phyloP scores from a whole-genome alignment of 1,139 yeast species.

The Nakaseomyces bracarensis region DNA sequence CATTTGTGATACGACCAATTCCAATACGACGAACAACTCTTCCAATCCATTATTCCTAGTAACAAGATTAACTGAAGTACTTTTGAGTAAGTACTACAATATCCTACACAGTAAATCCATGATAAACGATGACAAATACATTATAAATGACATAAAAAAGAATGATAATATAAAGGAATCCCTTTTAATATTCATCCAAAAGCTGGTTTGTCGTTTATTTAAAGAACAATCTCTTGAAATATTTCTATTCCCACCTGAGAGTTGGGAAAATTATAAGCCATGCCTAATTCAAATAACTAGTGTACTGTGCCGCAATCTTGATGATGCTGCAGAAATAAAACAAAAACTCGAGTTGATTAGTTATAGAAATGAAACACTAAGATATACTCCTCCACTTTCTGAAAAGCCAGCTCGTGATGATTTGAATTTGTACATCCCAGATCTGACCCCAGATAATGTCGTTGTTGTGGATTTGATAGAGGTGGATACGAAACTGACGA shows the following conservation, averaged over 20 bases:
- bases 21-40: conserved; percentile 1
- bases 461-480: conserved; percentile 14
- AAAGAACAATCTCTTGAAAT: conserved; percentile 49
- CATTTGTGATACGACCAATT: conserved; percentile 24
- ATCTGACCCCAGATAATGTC: neutral
- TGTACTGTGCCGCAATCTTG: conserved; percentile 29
- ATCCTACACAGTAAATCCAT: conserved; percentile 29
- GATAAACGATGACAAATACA: conserved; percentile 33
- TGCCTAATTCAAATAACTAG: conserved; percentile 40
- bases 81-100: conserved; percentile 37
- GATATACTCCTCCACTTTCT: conserved; percentile 38
- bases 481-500: conserved; percentile 23
- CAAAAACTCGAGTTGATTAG: conserved; percentile 54
- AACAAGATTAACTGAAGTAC: conserved; percentile 51
- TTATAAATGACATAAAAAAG: conserved; percentile 35
- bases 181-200: conserved; percentile 28
- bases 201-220: conserved; percentile 43
- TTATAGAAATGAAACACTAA: conserved; percentile 64
- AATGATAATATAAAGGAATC: conserved; percentile 29
- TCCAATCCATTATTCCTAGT: conserved; percentile 36
- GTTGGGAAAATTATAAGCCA: conserved; percentile 58
- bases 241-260: conserved; percentile 58
- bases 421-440: conserved; percentile 8
- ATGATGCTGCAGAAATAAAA: conserved; percentile 30
- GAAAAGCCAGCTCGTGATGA: neutral